These are phyloP conservation scores for Verticillium nonalfalfae DNA, from an alignment of 2,329 filamentous ascomycete species.

Conservation along the genomic window DNA sequence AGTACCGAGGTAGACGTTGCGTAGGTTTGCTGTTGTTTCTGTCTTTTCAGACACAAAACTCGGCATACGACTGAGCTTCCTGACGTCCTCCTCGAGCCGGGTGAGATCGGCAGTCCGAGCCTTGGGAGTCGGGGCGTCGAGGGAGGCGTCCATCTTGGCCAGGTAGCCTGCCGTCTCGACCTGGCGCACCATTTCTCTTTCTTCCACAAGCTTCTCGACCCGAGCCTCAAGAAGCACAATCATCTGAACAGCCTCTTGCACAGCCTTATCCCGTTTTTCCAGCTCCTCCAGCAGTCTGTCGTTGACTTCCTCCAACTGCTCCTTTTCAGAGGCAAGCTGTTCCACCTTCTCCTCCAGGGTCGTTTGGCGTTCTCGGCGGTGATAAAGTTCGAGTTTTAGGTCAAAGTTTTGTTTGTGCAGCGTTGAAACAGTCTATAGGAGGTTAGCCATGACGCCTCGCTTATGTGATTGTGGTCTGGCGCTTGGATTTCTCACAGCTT, in stretches of 20 bases:
- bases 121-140: constrained; percentile 5
- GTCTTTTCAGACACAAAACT: constrained; percentile 57
- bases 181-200: constrained; percentile 46
- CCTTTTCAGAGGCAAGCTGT: constrained; percentile 44
- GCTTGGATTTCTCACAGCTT: constrained; percentile 41
- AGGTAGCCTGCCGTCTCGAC: constrained; percentile 35
- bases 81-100: constrained; percentile 22
- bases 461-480: constrained; percentile 1
- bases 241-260: constrained; percentile 64
- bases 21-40: constrained; percentile 53
- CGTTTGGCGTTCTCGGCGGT: constrained; percentile 59
- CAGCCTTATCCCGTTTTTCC: constrained; percentile 62
- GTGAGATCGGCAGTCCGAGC: constrained; percentile 13
- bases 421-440: constrained; percentile 52
- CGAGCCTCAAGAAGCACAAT: constrained; percentile 60
- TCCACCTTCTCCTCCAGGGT: constrained; percentile 53
- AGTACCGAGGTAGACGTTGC: constrained; percentile 50
- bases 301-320: constrained; percentile 51
- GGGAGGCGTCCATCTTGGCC: constrained; percentile 20
- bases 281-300: constrained; percentile 52
- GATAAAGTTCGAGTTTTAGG: constrained; percentile 66
- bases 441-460: constrained; percentile 1
- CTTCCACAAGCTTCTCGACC: constrained; percentile 45
- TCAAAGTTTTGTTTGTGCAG: constrained; percentile 74
- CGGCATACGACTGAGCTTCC: constrained; percentile 49